A percentile compares a stretch with the other conserved stretches of the same genome.
Conservation (phyloP, 352 stramenopile species). For the Phytophthora pini region DNA sequence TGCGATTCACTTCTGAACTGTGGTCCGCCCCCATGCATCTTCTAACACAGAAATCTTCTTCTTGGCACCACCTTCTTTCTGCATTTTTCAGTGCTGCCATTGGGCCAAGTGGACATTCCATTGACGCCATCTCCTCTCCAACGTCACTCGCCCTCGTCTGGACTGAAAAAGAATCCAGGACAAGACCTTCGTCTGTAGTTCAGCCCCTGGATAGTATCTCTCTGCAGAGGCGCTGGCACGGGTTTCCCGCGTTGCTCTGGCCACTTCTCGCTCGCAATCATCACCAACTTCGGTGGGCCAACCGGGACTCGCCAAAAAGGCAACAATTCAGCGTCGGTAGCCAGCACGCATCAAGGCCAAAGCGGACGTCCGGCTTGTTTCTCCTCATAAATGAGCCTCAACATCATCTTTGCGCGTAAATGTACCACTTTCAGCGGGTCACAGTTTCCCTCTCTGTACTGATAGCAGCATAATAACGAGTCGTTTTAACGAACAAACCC, state of each 20-base stretch:
- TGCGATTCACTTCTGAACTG: conserved; percentile 1
- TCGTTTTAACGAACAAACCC: too few relatives aligned
- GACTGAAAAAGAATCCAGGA: conserved; percentile 7
- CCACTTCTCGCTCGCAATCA: conserved; percentile 23
- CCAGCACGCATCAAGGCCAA: conserved; percentile 7
- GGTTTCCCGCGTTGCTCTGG: conserved; percentile 8
- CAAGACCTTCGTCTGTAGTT: neutral
- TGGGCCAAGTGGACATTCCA: conserved; percentile 21
- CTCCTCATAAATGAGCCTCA: conserved; percentile 34
- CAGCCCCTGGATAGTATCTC: neutral
- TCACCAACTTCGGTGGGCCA: conserved; percentile 13
- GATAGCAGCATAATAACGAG: neutral
- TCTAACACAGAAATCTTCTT: neutral
- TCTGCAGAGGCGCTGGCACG: conserved; percentile 13
- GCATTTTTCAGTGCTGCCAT: conserved; percentile 1
- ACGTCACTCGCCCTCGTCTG: conserved; percentile 7
- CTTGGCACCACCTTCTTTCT: neutral
- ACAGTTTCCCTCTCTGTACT: neutral
- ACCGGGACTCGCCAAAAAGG: conserved; percentile 14
- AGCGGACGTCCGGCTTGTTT: conserved; percentile 18
- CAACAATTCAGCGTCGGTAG: conserved; percentile 22
- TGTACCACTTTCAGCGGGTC: conserved; percentile 27
- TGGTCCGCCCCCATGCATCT: neutral
- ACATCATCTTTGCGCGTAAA: conserved; percentile 8
- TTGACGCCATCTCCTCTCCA: conserved; percentile 17